Percentiles rank a stretch among this genome's conserved stretches.
Evolutionary conservation across 2,329 filamentous ascomycete genomes (phyloP).

Genomic region (Thielaviopsis cerberus): DNA sequence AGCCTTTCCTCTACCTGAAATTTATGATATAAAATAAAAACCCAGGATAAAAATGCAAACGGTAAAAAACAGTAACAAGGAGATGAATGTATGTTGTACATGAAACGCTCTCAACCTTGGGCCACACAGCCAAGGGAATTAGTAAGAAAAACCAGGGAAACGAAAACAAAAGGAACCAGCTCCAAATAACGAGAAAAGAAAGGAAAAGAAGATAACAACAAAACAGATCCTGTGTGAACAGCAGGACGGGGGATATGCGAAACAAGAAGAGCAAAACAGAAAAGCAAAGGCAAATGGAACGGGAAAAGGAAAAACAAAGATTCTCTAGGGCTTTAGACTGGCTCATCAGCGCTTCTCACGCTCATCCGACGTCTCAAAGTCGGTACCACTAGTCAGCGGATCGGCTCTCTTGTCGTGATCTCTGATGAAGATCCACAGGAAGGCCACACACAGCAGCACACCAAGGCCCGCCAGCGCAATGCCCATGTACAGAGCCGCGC

Average conservation of each 20-base stretch:
- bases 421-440: slow-evolving; percentile 8
- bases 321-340: too few species aligned
- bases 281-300: neutral
- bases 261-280: neutral
- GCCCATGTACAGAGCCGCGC: slow-evolving; percentile 24
- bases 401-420: neutral
- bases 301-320: neutral
- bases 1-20: neutral
- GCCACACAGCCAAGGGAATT: neutral
- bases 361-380: slow-evolving; percentile 4
- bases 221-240: too few species aligned
- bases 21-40: neutral
- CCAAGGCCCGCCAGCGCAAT: slow-evolving; percentile 22
- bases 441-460: slow-evolving; percentile 16
- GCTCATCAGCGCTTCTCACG: slow-evolving; percentile 5
- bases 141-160: neutral
- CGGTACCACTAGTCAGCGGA: neutral
- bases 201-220: neutral
- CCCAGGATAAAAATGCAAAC: neutral
- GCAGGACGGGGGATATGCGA: too few species aligned
- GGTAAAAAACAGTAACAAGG: neutral
- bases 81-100: neutral
- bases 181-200: neutral
- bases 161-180: neutral
- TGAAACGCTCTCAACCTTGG: neutral